These are phyloP conservation scores for Verticillium zaregamsianum DNA, from an alignment of 2,329 filamentous ascomycete species.

Conservation along the genomic window DNA sequence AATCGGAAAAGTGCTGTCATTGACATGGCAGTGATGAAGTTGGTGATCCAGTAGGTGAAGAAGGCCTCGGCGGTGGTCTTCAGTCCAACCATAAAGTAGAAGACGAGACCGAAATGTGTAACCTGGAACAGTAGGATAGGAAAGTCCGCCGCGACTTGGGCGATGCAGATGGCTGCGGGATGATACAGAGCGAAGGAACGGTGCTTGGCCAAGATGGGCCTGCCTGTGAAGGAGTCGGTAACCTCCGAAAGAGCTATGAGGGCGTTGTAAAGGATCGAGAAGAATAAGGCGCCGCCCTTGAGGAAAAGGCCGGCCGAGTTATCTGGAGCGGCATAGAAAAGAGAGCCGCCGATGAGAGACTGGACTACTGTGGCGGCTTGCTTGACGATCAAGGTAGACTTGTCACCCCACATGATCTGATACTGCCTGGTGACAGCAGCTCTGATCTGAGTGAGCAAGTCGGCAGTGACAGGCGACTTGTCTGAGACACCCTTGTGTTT, in stretches of 20 bases:
- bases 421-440: conserved; percentile 37
- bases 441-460: not conserved
- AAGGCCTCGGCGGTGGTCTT: conserved; percentile 59
- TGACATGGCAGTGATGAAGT: conserved; percentile 61
- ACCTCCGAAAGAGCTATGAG: conserved; percentile 53
- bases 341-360: conserved; percentile 57
- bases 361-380: conserved; percentile 46
- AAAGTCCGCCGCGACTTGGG: conserved; percentile 48
- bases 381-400: conserved; percentile 38
- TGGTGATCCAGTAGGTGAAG: conserved; percentile 72
- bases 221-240: conserved; percentile 34
- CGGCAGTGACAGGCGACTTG: not conserved
- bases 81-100: conserved; percentile 54
- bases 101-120: conserved; percentile 46
- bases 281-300: conserved; percentile 54
- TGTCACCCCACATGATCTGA: conserved; percentile 48
- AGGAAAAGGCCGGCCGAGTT: conserved; percentile 47
- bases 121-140: conserved; percentile 52
- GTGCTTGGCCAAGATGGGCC: conserved; percentile 44
- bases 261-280: conserved; percentile 55
- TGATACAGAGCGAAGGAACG: conserved; percentile 44
- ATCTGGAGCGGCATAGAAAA: conserved; percentile 49
- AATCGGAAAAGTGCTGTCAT: conserved; percentile 75
- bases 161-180: conserved; percentile 47
- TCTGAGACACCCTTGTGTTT: not conserved